Evolutionary conservation across 2,329 filamentous ascomycete species (phyloP), one percentile per base, ranked within the genome.

Genomic region (Emmonsia crescens): DNA sequence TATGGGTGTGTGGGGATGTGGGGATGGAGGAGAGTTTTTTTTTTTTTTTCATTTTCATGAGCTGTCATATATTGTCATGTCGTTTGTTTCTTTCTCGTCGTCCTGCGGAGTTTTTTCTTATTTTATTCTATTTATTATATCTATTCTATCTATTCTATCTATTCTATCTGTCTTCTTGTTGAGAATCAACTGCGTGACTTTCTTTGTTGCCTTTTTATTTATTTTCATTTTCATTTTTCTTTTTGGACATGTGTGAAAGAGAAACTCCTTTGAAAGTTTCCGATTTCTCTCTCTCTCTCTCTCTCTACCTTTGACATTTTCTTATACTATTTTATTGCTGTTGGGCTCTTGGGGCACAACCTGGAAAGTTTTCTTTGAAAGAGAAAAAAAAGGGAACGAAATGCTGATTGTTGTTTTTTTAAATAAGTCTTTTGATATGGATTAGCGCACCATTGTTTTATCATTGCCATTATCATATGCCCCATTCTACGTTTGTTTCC

Each of bases 221-320:
- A 52, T 58, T 31, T 54, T 21, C 40, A 54, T 46, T 48, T 27
- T n/a, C n/a, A n/a, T 57, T 58, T 31, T 54, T 21, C 40, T 57
- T 46, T 48, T 27, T n/a, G 40, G 40, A 44, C 40, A 44, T 44
- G 40, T 44, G 19, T 44, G 40, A 44, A 44, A 44, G 10, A 21
- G 19, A 44, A n/a, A n/a, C 16, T n/a, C 5, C 19, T 48, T 56
- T 33, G 51, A 21, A n/a, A n/a, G n/a, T n/a, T n/a, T n/a, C n/a
- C n/a, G n/a, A n/a, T n/a, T n/a, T n/a, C n/a, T n/a, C n/a, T n/a
- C n/a, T n/a, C n/a, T n/a, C 59, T 33, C 31, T 33, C 46, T 24
- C 61, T 60, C 54, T 62, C 60, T 61, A 63, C 61, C 67, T 66
- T 68, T 61, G 57, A 67, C 67, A 66, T 60, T 60, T 58, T 54